These are phyloP conservation scores for Penicillium sumatraense DNA, from an alignment of 2,329 filamentous ascomycete species.

Conservation along the genomic window DNA sequence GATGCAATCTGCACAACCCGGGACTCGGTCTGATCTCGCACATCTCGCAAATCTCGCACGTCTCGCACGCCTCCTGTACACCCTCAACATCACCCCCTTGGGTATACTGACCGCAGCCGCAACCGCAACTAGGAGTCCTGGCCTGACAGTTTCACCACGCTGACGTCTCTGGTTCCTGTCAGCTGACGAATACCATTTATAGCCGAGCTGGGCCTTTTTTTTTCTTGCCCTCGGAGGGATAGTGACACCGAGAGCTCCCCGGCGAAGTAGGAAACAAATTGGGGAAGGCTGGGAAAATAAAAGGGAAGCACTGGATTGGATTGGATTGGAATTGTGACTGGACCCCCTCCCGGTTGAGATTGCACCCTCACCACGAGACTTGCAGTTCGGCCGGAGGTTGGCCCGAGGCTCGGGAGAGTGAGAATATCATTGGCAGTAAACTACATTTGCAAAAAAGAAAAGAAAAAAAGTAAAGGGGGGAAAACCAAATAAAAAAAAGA, in stretches of 20 bases:
- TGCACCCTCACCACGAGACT: conserved; percentile 17
- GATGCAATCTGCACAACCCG: conserved; percentile 4
- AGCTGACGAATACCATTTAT: conserved; percentile 17
- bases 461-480: background rate
- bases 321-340: conserved; percentile 21
- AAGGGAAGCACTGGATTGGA: background rate
- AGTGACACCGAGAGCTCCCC: conserved; percentile 4
- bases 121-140: background rate
- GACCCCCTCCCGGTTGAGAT: conserved; percentile 14
- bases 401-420: conserved; percentile 12
- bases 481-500: conserved; percentile 9
- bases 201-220: background rate
- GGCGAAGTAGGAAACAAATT: background rate
- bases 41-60: no score
- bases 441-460: conserved; percentile 14
- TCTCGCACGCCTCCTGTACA: conserved; percentile 4
- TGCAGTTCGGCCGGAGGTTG: conserved; percentile 22
- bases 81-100: conserved; percentile 1
- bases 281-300: background rate
- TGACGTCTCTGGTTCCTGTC: conserved; percentile 9
- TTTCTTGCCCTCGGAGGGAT: background rate
- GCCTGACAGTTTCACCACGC: conserved; percentile 2
- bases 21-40: conserved; percentile 3
- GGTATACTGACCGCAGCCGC: background rate
- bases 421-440: conserved; percentile 19